Conservation (phyloP, 2,329 filamentous ascomycete species). For the Zopfia rhizophila region DNA sequence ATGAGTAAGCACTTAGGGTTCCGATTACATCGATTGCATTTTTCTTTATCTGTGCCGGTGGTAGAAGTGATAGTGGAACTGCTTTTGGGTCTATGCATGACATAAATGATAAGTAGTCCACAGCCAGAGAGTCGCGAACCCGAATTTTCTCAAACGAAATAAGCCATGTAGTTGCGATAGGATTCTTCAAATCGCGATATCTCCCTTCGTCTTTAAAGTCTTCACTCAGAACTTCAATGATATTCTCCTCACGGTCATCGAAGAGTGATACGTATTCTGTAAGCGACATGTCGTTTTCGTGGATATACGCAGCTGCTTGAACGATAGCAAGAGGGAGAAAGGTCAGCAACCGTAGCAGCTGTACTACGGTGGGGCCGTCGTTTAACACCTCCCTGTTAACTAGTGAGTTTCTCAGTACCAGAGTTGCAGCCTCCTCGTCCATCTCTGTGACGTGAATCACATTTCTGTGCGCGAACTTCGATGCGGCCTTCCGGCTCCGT, state of each 20-base stretch:
- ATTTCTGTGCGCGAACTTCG: not conserved
- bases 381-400: not conserved
- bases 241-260: too few species aligned
- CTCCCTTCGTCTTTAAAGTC: too few species aligned
- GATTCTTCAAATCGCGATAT: too few species aligned
- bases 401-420: not conserved
- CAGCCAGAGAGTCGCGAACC: conserved; percentile 34
- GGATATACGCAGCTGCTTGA: too few species aligned
- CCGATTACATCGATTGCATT: conserved; percentile 41
- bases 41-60: conserved; percentile 20
- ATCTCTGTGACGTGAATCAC: conserved; percentile 28
- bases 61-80: conserved; percentile 46
- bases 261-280: conserved; percentile 16
- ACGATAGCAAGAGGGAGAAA: conserved; percentile 16
- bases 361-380: not conserved
- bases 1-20: too few species aligned
- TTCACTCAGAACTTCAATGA: too few species aligned
- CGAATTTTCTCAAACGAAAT: conserved; percentile 49
- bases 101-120: conserved; percentile 44
- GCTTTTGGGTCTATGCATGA: conserved; percentile 38
- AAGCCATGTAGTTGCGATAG: conserved; percentile 47
- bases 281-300: conserved; percentile 21
- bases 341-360: conserved; percentile 36
- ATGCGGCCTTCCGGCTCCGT: not conserved
- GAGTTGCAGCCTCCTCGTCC: conserved; percentile 17